Evolutionary conservation across 106 monocot genomes (phyloP).

Genomic region (Platanthera guangdongensis): DNA sequence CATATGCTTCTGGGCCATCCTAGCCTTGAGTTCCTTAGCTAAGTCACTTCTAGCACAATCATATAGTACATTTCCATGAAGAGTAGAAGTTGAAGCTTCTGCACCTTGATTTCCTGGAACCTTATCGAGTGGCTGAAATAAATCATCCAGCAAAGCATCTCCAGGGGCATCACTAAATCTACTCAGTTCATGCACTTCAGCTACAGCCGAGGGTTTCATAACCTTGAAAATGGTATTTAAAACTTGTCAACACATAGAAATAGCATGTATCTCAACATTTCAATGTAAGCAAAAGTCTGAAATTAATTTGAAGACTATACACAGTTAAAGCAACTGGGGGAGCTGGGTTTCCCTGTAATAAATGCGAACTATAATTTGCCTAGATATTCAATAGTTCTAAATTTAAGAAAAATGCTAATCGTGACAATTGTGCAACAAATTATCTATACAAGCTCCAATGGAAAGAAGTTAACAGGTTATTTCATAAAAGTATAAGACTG

Average conservation of each 20-base stretch:
- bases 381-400: background rate
- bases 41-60: slow-evolving; percentile 51
- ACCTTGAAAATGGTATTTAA: slow-evolving; percentile 22
- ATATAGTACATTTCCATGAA: slow-evolving; percentile 25
- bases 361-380: background rate
- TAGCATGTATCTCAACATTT: background rate
- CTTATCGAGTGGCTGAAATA: slow-evolving; percentile 67
- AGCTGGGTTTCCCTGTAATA: background rate
- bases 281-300: background rate
- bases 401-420: background rate
- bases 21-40: slow-evolving; percentile 71
- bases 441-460: background rate
- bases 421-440: background rate
- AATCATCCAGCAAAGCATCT: slow-evolving; percentile 87
- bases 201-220: slow-evolving; percentile 25
- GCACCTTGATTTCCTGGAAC: slow-evolving; percentile 34
- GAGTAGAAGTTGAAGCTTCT: slow-evolving; percentile 63
- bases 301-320: background rate
- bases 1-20: slow-evolving; percentile 64
- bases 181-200: slow-evolving; percentile 45
- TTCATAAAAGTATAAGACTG: background rate
- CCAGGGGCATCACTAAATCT: slow-evolving; percentile 87
- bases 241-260: background rate
- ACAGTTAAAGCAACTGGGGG: background rate
- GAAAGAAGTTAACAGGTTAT: background rate